Evolutionary conservation across 129 eudicot genomes (phyloP).

Genomic region (Deinandra increscens): DNA sequence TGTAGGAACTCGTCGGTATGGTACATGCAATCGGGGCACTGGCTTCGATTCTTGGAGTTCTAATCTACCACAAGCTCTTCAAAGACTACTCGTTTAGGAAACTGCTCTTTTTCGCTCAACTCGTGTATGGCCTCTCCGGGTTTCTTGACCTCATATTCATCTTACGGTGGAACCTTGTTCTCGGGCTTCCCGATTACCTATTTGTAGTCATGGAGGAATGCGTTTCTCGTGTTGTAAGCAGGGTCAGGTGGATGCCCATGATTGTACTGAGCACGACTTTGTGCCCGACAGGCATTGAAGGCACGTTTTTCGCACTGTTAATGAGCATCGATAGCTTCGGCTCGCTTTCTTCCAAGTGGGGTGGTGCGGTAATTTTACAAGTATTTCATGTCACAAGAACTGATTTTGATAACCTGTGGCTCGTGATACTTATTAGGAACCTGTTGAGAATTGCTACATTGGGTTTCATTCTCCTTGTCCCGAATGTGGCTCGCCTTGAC

Average conservation of each 20-base stretch:
- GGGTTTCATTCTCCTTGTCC: conserved; percentile 49
- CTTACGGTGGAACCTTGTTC: conserved; percentile 44
- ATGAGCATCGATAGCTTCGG: conserved; percentile 68
- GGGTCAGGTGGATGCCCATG: conserved; percentile 69
- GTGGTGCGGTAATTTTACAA: conserved; percentile 48
- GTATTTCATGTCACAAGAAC: conserved; percentile 49
- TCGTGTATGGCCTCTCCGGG: conserved; percentile 48
- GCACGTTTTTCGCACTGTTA: conserved; percentile 62
- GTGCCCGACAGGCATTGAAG: conserved; percentile 63
- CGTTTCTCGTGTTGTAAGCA: conserved; percentile 34
- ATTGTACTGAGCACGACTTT: conserved; percentile 52
- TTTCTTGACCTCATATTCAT: conserved; percentile 61
- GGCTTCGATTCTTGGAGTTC: conserved; percentile 58
- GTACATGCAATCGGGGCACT: conserved; percentile 55
- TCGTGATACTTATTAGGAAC: conserved; percentile 45
- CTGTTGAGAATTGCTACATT: conserved; percentile 43
- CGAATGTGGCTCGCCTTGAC: conserved; percentile 36
- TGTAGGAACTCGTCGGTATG: conserved; percentile 61
- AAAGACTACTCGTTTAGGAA: conserved; percentile 51
- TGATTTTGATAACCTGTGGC: conserved; percentile 51
- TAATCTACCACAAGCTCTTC: conserved; percentile 53
- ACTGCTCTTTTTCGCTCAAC: conserved; percentile 47
- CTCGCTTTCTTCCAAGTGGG: conserved; percentile 50
- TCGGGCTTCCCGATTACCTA: conserved; percentile 58
- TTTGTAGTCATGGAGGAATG: conserved; percentile 50